Conservation (phyloP, 2,329 filamentous ascomycete genomes). For the Helotiales sp. region DNA sequence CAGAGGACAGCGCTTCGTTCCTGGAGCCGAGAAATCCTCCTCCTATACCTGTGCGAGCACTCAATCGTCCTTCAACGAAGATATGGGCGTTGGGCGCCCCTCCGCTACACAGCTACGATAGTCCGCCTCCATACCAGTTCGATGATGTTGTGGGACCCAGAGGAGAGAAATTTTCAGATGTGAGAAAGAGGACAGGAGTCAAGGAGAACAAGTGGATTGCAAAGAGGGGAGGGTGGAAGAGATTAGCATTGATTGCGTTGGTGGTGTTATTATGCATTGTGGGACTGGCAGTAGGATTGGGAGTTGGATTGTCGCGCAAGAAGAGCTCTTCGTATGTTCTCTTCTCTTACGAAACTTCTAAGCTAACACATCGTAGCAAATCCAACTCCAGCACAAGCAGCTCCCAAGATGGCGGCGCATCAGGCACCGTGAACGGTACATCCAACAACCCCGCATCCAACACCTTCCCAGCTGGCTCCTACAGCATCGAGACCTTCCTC, state of each 20-base stretch:
- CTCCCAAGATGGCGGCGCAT: slow-evolving; percentile 12
- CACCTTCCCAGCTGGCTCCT: slow-evolving; percentile 62
- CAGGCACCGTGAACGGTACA: slow-evolving; percentile 12
- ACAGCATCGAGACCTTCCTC: slow-evolving; percentile 59
- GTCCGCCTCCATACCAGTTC: slow-evolving; percentile 30
- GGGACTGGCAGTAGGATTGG: slow-evolving; percentile 35
- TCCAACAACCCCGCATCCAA: slow-evolving; percentile 19
- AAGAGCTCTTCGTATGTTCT: slow-evolving; percentile 18
- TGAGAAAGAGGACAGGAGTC: slow-evolving; percentile 21
- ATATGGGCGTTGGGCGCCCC: slow-evolving; percentile 18
- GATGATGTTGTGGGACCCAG: slow-evolving; percentile 5
- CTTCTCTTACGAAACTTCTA: not conserved
- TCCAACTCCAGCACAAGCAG: slow-evolving; percentile 8
- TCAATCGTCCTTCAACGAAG: slow-evolving; percentile 21
- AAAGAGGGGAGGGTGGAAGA: slow-evolving; percentile 35
- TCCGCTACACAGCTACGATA: slow-evolving; percentile 16
- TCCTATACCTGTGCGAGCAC: slow-evolving; percentile 24
- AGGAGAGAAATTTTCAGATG: slow-evolving; percentile 24
- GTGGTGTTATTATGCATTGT: slow-evolving; percentile 29
- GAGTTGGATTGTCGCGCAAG: slow-evolving; percentile 31
- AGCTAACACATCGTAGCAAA: slow-evolving; percentile 10
- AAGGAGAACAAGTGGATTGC: slow-evolving; percentile 31
- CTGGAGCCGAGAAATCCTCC: slow-evolving; percentile 13
- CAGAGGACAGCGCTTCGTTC: slow-evolving; percentile 21
- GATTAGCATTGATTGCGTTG: slow-evolving; percentile 30